Evolutionary conservation across 192 early-diverging fungal genomes (phyloP).

Genomic region (Umbelopsis vinacea): DNA sequence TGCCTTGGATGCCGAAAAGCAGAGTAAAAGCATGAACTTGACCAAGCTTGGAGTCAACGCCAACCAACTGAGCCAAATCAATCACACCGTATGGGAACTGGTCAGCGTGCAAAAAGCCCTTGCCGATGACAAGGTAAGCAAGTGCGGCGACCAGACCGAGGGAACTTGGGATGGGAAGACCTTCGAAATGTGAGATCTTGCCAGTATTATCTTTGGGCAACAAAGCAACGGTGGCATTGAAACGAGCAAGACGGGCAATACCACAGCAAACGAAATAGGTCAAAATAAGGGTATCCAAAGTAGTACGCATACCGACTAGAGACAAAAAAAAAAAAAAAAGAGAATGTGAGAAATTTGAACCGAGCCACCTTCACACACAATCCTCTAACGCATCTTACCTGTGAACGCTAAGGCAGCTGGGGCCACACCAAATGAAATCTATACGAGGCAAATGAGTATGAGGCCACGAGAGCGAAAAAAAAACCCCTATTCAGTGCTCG

Average conservation of each 20-base stretch:
- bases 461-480: neutral
- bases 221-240: constrained; percentile 86
- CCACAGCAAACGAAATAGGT: constrained; percentile 88
- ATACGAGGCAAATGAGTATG: neutral
- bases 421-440: constrained; percentile 56
- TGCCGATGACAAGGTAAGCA: constrained; percentile 59
- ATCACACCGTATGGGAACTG: constrained; percentile 26
- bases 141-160: constrained; percentile 68
- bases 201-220: constrained; percentile 75
- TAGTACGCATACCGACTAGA: constrained; percentile 83
- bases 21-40: constrained; percentile 78
- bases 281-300: constrained; percentile 76
- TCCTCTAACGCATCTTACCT: constrained; percentile 20
- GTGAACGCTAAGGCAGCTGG: constrained; percentile 38
- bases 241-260: constrained; percentile 84
- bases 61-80: constrained; percentile 47
- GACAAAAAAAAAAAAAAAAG: too few species aligned
- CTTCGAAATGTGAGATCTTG: constrained; percentile 86
- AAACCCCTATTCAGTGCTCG: neutral
- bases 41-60: constrained; percentile 62
- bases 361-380: neutral
- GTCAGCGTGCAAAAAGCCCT: constrained; percentile 24
- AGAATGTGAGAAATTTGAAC: constrained; percentile 23
- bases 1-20: constrained; percentile 78
- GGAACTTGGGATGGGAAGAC: constrained; percentile 88